Evolutionary conservation across 78 protist species (phyloP).

Genomic region (Blattamonas nauphoetae): DNA sequence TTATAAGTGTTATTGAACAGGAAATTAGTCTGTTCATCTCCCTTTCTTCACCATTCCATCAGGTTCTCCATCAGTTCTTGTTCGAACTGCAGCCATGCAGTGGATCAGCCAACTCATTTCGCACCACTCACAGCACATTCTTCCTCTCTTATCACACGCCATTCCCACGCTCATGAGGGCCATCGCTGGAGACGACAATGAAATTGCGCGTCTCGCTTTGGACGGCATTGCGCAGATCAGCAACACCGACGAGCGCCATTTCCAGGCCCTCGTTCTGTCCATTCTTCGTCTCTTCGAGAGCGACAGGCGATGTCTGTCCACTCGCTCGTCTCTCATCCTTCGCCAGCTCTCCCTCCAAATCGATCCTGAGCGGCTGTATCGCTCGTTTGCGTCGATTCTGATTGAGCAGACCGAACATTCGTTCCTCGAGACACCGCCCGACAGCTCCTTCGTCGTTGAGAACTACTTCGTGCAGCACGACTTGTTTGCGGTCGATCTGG

Average conservation of each 20-base stretch:
- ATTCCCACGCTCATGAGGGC: neutral
- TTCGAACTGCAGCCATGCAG: neutral
- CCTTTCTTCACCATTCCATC: too few species aligned
- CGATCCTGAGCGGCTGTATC: neutral
- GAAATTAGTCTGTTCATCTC: neutral
- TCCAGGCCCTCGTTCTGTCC: neutral
- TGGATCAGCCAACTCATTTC: neutral
- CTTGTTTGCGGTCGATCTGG: neutral
- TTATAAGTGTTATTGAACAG: neutral
- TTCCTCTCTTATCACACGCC: neutral
- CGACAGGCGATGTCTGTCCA: neutral
- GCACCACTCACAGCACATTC: neutral
- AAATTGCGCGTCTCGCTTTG: neutral
- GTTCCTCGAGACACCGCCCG: too few species aligned
- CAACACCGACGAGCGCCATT: neutral
- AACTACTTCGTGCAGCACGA: too few species aligned
- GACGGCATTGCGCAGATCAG: neutral
- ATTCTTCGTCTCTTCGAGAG: neutral
- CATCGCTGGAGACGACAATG: neutral
- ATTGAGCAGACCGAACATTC: too few species aligned
- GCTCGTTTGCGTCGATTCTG: neutral
- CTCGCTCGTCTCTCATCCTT: neutral
- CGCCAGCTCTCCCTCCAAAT: neutral
- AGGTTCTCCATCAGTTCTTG: neutral
- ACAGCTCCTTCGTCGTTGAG: too few species aligned